Evolutionary conservation across 257 asterid genomes (phyloP).

Genomic region (Parsonsia alboflavescens): DNA sequence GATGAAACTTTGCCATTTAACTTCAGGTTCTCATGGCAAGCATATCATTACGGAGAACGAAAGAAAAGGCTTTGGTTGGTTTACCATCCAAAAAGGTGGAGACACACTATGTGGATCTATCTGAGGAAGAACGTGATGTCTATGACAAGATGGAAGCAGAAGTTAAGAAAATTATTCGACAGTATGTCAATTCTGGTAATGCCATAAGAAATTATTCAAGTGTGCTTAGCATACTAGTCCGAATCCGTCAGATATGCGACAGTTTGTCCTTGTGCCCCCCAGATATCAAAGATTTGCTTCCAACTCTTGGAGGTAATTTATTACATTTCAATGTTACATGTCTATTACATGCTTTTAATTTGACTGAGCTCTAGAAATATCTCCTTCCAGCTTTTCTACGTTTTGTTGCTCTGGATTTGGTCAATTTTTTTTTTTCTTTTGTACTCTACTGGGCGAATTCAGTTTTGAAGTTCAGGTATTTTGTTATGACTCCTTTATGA

Average conservation of each 20-base stretch:
- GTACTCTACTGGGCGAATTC: background rate
- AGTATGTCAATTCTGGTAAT: constrained; percentile 34
- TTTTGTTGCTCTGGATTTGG: background rate
- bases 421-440: background rate
- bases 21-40: constrained; percentile 69
- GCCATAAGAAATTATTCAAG: constrained; percentile 43
- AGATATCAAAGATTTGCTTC: constrained; percentile 46
- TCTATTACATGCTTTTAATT: background rate
- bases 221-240: constrained; percentile 62
- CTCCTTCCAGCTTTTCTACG: background rate
- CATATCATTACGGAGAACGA: constrained; percentile 79
- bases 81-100: constrained; percentile 66
- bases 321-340: background rate
- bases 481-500: background rate
- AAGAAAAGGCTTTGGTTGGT: constrained; percentile 53
- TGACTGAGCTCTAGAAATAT: background rate
- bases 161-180: constrained; percentile 44
- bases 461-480: background rate
- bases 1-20: background rate
- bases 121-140: constrained; percentile 61
- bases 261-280: constrained; percentile 46
- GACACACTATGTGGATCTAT: constrained; percentile 53
- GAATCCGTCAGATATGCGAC: constrained; percentile 75
- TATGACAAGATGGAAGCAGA: constrained; percentile 80
- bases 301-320: constrained; percentile 65